Conservation (phyloP, 208 protist species). For the Leishmania tropica region DNA sequence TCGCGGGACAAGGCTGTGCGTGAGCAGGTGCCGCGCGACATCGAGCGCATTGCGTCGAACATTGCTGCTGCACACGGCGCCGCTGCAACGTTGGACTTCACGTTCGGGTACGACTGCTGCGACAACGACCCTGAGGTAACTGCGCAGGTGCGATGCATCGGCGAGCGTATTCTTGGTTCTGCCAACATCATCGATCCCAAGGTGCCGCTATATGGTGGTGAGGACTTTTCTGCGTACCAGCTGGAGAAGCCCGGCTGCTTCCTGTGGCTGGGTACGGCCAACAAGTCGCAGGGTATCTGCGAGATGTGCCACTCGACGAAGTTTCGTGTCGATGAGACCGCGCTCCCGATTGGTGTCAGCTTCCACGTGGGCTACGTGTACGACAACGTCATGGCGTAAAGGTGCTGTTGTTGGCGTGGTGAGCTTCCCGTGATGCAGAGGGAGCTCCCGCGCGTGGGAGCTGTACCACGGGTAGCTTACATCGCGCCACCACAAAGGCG, state of each 20-base stretch:
- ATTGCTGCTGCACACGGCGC: slow-evolving; percentile 55
- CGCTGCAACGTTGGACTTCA: slow-evolving; percentile 34
- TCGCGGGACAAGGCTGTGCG: slow-evolving; percentile 46
- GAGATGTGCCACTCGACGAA: slow-evolving; percentile 48
- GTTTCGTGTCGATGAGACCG: slow-evolving; percentile 54
- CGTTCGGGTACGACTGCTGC: slow-evolving; percentile 66
- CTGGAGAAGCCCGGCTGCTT: slow-evolving; percentile 43
- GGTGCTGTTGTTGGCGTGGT: neutral
- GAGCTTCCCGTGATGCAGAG: neutral
- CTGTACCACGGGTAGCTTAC: neutral
- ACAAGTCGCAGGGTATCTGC: slow-evolving; percentile 32
- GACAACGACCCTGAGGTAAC: slow-evolving; percentile 60
- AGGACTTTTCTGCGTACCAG: slow-evolving; percentile 65
- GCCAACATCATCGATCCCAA: slow-evolving; percentile 32
- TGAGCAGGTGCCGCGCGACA: slow-evolving; percentile 35
- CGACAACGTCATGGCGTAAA: slow-evolving; percentile 39
- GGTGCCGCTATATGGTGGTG: slow-evolving; percentile 35
- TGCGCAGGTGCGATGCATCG: slow-evolving; percentile 36
- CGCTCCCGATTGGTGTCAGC: slow-evolving; percentile 37
- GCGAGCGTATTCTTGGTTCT: slow-evolving; percentile 34
- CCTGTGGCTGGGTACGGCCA: slow-evolving; percentile 40
- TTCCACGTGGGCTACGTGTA: slow-evolving; percentile 58
- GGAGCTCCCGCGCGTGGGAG: neutral
- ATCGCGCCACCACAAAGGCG: neutral
- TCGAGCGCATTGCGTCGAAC: slow-evolving; percentile 45